Evolutionary conservation across 2,329 filamentous ascomycete species (phyloP).

Genomic region (Hypoxylon rubiginosum): DNA sequence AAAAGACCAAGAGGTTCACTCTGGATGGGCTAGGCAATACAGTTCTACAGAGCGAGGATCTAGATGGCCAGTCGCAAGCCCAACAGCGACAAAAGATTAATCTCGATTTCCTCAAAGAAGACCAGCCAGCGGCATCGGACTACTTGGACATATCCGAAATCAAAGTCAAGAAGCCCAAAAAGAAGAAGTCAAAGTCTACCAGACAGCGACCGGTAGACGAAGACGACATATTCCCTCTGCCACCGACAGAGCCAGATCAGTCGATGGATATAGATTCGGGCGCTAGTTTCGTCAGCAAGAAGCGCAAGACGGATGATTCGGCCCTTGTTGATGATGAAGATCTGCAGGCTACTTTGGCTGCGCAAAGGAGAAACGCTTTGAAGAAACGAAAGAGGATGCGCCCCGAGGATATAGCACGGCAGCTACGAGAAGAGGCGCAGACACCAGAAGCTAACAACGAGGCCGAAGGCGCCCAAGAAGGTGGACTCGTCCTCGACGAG

Average conservation of each 20-base stretch:
- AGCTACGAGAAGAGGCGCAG: conserved; percentile 76
- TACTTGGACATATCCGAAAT: conserved; percentile 89
- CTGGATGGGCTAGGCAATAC: conserved; percentile 82
- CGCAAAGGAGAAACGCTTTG: conserved; percentile 84
- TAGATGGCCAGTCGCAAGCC: conserved; percentile 66
- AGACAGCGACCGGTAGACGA: conserved; percentile 77
- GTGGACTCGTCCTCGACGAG: conserved; percentile 91
- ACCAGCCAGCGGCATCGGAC: conserved; percentile 81
- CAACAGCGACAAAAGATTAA: conserved; percentile 79
- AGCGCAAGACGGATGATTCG: conserved; percentile 74
- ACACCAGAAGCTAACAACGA: conserved; percentile 64
- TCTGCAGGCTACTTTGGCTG: conserved; percentile 85
- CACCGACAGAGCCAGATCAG: conserved; percentile 57
- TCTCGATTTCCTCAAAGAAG: conserved; percentile 74
- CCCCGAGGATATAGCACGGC: conserved; percentile 87
- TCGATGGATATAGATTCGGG: conserved; percentile 83
- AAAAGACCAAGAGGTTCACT: conserved; percentile 89
- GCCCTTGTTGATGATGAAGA: conserved; percentile 92
- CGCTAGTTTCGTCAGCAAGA: conserved; percentile 65
- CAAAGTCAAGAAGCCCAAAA: conserved; percentile 96
- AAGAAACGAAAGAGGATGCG: conserved; percentile 92
- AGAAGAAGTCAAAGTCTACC: conserved; percentile 84
- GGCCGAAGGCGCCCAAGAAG: conserved; percentile 55
- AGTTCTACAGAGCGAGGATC: conserved; percentile 72
- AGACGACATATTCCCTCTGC: conserved; percentile 68